A percentile compares a stretch with the other conserved stretches of the same genome.
Conservation (phyloP, 768 basidiomycete species). For the Suillus americanus region DNA sequence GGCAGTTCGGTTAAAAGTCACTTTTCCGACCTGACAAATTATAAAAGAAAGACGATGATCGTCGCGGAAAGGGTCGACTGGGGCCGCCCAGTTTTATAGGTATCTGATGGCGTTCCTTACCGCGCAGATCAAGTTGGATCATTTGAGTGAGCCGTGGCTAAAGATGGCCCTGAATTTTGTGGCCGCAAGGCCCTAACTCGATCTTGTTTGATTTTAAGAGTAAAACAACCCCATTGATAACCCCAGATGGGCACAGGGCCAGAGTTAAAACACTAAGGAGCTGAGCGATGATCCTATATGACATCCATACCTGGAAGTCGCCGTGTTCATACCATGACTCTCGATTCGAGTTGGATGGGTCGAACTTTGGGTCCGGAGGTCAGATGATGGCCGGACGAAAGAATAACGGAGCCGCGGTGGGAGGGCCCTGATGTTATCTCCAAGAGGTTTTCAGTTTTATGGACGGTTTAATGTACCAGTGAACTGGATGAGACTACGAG, state of each 20-base stretch:
- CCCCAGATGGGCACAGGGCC: neutral
- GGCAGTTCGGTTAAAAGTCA: constrained; percentile 1
- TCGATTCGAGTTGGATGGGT: too few species aligned
- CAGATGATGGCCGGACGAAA: neutral
- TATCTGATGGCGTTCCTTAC: constrained; percentile 4
- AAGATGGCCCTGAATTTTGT: constrained; percentile 1
- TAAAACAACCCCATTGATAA: neutral
- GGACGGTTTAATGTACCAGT: too few species aligned
- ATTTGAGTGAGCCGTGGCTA: neutral
- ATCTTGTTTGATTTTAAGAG: too few species aligned
- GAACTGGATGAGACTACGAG: too few species aligned
- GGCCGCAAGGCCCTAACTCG: neutral
- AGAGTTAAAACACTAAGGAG: neutral
- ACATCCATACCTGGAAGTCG: neutral
- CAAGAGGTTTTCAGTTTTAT: constrained; percentile 2
- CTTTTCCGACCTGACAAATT: neutral
- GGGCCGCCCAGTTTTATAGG: neutral
- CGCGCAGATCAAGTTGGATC: neutral
- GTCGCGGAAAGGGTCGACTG: neutral
- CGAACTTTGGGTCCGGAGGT: neutral
- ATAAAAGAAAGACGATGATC: neutral
- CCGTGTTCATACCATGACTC: neutral
- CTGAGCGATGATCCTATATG: neutral
- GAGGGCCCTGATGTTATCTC: neutral
- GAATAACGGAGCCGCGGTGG: neutral